Evolutionary conservation across 148 eudicot species (phyloP).

Genomic region (Vaccinium macrocarpon): DNA sequence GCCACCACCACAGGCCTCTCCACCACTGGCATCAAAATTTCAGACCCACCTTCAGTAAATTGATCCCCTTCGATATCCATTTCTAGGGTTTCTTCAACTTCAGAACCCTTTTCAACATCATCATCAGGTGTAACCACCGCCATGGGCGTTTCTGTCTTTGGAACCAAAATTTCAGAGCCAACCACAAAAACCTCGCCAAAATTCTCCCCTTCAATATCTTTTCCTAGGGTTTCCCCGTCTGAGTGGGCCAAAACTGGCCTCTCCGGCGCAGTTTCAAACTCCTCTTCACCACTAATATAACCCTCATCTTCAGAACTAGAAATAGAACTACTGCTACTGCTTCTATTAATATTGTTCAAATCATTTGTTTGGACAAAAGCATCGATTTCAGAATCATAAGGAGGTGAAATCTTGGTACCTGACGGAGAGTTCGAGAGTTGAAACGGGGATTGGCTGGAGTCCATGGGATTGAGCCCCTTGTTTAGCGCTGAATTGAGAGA

Average conservation of each 20-base stretch:
- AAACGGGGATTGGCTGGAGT: constrained; percentile 20
- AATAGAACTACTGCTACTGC: constrained; percentile 17
- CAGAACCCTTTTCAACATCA: constrained; percentile 16
- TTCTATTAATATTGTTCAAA: constrained; percentile 11
- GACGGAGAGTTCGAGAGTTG: not conserved
- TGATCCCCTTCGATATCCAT: constrained; percentile 14
- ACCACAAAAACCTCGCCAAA: constrained; percentile 22
- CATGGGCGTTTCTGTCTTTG: constrained; percentile 27
- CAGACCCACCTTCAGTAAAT: constrained; percentile 24
- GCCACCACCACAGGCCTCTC: constrained; percentile 36
- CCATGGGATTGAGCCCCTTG: constrained; percentile 23
- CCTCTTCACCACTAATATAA: constrained; percentile 53
- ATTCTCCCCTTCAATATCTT: constrained; percentile 15
- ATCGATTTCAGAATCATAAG: constrained; percentile 7
- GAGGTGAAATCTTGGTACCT: not conserved
- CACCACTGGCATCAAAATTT: constrained; percentile 17
- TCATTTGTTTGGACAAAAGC: constrained; percentile 2
- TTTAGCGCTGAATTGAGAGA: not conserved
- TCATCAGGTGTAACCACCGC: constrained; percentile 37
- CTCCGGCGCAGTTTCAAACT: constrained; percentile 35
- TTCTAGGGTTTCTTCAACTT: constrained; percentile 19
- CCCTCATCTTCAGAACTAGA: constrained; percentile 35
- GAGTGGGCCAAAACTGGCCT: constrained; percentile 25
- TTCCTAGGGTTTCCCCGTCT: constrained; percentile 24
- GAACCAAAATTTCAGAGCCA: constrained; percentile 18